Base-by-base conservation (phyloP, 495 filamentous ascomycete genomes). In the Daldinia caldariorum region DNA sequence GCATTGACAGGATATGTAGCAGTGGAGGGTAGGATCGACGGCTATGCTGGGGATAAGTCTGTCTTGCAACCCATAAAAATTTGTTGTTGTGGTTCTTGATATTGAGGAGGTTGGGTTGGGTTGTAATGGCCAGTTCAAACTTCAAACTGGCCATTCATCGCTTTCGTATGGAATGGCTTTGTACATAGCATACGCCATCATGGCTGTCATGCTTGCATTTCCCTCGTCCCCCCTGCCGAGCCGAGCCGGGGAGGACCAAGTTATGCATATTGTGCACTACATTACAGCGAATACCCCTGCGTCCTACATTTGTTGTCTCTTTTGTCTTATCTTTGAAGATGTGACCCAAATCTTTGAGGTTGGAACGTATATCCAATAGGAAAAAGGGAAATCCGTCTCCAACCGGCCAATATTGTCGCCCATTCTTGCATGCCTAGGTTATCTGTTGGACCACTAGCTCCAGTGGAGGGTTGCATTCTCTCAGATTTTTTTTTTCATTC, bases 271-370 rank as follows among this genome's bases (percentile, higher is more conserved):
- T 51, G 32, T 34, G 34, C 9, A 43, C 55, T 18, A 32, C 59
- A 50, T 14, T 70, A n/a, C 53, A 71, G 61, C 58, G 32, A 62
- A 53, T 49, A 29, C 69, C 69, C 69, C 69, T 71, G 63, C 63
- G 34, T 71, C 18, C 18, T 67, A 53, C 69, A 54, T 66, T 66
- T 20, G 47, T 57, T 61, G 55, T 18, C 29, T n/a, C 43, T 41
- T 18, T 18, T 18, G 16, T 54, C 37, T 56, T 43, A 22, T 53
- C 22, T 50, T 20, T 43, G 6, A 6, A 18, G 51, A 54, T 67
- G 57, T 41, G 50, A 38, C 26, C 4, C 9, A 22, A 54, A 37
- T 16, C 29, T 58, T 65, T 41, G 39, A 12, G 58, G 50, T 53
- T 53, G 22, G 41, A 37, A 41, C 9, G 29, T 35, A 39, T 34